phyloP scores from a whole-genome alignment of 257 asterid genomes.

The Capsicum chinense region DNA sequence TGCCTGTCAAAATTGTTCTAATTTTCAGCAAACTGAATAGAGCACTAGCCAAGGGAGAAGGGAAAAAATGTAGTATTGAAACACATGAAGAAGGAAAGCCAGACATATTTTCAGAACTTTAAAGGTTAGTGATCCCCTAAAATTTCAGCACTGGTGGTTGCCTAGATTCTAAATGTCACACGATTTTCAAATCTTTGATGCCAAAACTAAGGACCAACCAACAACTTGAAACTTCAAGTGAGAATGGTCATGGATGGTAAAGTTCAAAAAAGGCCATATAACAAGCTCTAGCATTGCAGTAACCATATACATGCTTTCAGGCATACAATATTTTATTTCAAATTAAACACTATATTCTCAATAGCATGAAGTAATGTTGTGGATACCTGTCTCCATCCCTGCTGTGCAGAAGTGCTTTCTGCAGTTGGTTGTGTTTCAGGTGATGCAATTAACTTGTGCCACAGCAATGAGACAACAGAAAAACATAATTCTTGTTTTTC shows the following conservation, averaged over 20 bases:
- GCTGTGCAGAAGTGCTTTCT: conserved; percentile 98
- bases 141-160: conserved; percentile 3
- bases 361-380: conserved; percentile 18
- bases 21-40: background rate
- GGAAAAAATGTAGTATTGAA: conserved; percentile 5
- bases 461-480: conserved; percentile 94
- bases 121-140: conserved; percentile 17
- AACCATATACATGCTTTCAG: conserved; percentile 20
- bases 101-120: conserved; percentile 2
- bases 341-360: background rate
- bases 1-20: background rate
- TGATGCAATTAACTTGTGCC: conserved; percentile 95
- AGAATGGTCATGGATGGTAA: background rate
- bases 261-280: background rate
- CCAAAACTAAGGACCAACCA: background rate
- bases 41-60: background rate
- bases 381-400: conserved; percentile 99
- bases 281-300: conserved; percentile 1
- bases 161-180: background rate
- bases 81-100: background rate
- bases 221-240: background rate
- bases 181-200: conserved; percentile 16
- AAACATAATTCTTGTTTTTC: conserved; percentile 93
- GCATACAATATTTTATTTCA: conserved; percentile 4
- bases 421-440: conserved; percentile 94